phyloP scores from a whole-genome alignment of 352 stramenopile species.

The Pythium brachiatum region DNA sequence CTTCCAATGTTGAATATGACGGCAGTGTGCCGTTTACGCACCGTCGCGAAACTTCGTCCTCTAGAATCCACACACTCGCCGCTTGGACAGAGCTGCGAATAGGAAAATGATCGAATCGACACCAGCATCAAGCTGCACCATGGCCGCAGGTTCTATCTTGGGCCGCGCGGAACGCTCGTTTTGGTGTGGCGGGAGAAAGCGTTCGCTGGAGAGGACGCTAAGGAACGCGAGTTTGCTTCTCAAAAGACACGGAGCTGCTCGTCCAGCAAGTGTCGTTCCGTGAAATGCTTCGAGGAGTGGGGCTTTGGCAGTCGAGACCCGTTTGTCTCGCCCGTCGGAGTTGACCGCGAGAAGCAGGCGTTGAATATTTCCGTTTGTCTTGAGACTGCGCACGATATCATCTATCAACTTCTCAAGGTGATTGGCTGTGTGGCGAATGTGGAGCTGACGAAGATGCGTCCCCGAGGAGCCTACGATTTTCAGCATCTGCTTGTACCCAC shows the following conservation, averaged over 20 bases:
- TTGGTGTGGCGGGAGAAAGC: too few species aligned
- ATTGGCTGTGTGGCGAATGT: background rate
- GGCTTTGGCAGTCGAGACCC: too few species aligned
- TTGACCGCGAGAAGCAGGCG: background rate
- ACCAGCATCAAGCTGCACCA: background rate
- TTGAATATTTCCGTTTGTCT: background rate
- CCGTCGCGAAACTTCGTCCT: too few species aligned
- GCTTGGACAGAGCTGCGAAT: background rate
- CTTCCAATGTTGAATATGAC: too few species aligned
- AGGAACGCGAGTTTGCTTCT: background rate
- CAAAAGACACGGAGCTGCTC: background rate
- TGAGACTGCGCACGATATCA: background rate
- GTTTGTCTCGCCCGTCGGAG: background rate
- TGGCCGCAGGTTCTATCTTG: too few species aligned
- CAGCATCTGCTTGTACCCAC: too few species aligned
- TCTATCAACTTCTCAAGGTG: background rate
- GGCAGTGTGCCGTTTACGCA: too few species aligned
- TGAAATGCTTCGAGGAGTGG: too few species aligned
- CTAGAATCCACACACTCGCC: background rate
- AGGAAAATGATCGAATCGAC: background rate
- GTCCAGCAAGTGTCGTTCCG: background rate
- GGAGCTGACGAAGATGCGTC: too few species aligned
- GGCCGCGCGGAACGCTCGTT: too few species aligned
- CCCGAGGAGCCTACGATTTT: too few species aligned
- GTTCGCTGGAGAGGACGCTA: too few species aligned